Percentiles rank a stretch among this genome's conserved stretches.
Evolutionary conservation across 129 eudicot species (phyloP).

Genomic region (Gnaphalium uliginosum): DNA sequence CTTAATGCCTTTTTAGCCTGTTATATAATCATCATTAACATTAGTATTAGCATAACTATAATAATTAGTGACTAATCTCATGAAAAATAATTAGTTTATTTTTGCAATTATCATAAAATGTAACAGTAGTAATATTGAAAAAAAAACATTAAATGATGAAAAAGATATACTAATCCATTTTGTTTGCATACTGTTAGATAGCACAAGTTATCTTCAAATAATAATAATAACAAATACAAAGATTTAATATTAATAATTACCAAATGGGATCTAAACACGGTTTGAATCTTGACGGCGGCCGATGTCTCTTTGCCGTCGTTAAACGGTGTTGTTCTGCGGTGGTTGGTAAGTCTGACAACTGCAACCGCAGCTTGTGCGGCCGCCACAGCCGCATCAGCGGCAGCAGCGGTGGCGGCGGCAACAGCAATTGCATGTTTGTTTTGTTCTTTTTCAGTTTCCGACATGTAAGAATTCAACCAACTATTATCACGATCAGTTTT

Average conservation of each 20-base stretch:
- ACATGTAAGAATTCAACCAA: slow-evolving; percentile 64
- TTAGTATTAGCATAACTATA: neutral
- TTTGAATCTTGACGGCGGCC: slow-evolving; percentile 83
- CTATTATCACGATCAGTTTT: slow-evolving; percentile 13
- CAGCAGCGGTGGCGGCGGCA: slow-evolving; percentile 94
- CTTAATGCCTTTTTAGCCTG: slow-evolving; percentile 90
- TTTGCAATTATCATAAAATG: neutral
- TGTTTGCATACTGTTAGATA: no score
- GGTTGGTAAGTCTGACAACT: slow-evolving; percentile 81
- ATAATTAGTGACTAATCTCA: neutral
- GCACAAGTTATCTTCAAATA: no score
- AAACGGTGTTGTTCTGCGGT: slow-evolving; percentile 45
- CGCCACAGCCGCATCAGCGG: slow-evolving; percentile 92
- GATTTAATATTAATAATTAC: slow-evolving; percentile 34
- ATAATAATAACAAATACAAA: no score
- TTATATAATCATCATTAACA: slow-evolving; percentile 13
- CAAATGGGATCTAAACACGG: slow-evolving; percentile 79
- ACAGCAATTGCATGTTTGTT: slow-evolving; percentile 94
- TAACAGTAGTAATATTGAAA: neutral
- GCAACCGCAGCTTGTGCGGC: slow-evolving; percentile 98
- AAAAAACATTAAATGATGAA: no score
- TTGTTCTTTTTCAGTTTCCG: slow-evolving; percentile 65
- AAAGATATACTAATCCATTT: no score
- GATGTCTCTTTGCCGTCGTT: slow-evolving; percentile 46
- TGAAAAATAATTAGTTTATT: no score